phyloP scores from a whole-genome alignment of 106 monocot genomes.

The Alisma plantagoaquatica region DNA sequence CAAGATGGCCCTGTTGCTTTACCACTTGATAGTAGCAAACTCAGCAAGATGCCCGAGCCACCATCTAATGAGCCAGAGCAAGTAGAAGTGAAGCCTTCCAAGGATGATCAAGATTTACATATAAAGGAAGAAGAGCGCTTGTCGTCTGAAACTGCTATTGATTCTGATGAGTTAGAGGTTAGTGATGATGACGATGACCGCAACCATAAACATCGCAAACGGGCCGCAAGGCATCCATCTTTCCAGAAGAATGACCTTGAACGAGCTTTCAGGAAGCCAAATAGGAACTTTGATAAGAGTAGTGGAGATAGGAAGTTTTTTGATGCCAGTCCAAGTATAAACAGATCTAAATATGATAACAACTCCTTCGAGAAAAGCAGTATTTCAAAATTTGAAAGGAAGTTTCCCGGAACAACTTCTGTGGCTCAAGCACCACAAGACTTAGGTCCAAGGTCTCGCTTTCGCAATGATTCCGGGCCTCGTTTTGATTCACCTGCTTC shows the following conservation, averaged over 20 bases:
- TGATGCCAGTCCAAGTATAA: conserved; percentile 10
- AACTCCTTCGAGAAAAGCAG: conserved; percentile 23
- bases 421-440: conserved; percentile 18
- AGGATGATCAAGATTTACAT: conserved; percentile 3
- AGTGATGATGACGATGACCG: conserved; percentile 93
- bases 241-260: conserved; percentile 32
- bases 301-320: conserved; percentile 41
- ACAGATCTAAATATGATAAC: conserved; percentile 19
- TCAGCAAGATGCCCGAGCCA: conserved; percentile 21
- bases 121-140: conserved; percentile 17
- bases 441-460: conserved; percentile 29
- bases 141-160: conserved; percentile 35
- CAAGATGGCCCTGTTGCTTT: conserved; percentile 39
- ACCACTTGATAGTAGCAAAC: conserved; percentile 17
- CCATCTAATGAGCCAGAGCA: conserved; percentile 16
- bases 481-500: conserved; percentile 44
- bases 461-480: conserved; percentile 21
- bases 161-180: conserved; percentile 60
- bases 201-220: conserved; percentile 89
- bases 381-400: conserved; percentile 37
- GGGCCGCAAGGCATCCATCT: conserved; percentile 41
- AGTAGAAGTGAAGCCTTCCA: conserved; percentile 16
- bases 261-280: conserved; percentile 21
- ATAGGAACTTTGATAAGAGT: conserved; percentile 32
- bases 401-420: conserved; percentile 10